phyloP scores from a whole-genome alignment of 306 rosid genomes.

The Benincasa hispida region DNA sequence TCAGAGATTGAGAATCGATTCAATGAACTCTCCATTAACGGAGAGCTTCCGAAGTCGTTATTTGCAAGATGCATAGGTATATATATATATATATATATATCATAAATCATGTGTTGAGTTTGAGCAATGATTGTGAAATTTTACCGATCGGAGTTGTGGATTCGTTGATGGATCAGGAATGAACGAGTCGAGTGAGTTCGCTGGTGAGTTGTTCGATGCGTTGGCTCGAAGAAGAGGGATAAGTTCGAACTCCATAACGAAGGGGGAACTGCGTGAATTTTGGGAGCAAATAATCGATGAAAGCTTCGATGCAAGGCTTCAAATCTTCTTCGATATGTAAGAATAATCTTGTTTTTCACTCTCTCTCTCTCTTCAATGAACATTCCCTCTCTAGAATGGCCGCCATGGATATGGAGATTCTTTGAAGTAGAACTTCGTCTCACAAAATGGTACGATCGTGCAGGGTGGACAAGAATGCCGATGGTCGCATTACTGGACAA shows the following conservation, averaged over 20 bases:
- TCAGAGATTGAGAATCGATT: constrained; percentile 48
- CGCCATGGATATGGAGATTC: not conserved
- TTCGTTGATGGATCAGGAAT: constrained; percentile 4
- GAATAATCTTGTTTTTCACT: not conserved
- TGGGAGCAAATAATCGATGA: constrained; percentile 84
- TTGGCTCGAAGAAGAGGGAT: constrained; percentile 71
- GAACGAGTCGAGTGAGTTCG: constrained; percentile 61
- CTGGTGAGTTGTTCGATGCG: constrained; percentile 64
- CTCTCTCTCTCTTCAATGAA: not conserved
- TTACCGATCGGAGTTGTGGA: not conserved
- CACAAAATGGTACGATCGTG: not conserved
- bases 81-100: too few relatives aligned
- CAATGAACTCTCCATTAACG: constrained; percentile 35
- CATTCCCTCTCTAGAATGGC: not conserved
- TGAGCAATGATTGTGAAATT: not conserved
- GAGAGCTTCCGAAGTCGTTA: constrained; percentile 42
- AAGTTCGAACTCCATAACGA: constrained; percentile 41
- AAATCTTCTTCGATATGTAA: constrained; percentile 81
- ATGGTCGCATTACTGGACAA: constrained; percentile 63
- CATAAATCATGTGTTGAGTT: not conserved
- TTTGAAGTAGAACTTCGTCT: not conserved
- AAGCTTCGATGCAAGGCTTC: constrained; percentile 81
- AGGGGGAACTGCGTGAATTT: constrained; percentile 46
- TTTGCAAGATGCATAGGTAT: constrained; percentile 75
- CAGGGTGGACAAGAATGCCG: constrained; percentile 95